Conservation (phyloP, 129 eudicot genomes). For the Ambrosia artemisiifolia region DNA sequence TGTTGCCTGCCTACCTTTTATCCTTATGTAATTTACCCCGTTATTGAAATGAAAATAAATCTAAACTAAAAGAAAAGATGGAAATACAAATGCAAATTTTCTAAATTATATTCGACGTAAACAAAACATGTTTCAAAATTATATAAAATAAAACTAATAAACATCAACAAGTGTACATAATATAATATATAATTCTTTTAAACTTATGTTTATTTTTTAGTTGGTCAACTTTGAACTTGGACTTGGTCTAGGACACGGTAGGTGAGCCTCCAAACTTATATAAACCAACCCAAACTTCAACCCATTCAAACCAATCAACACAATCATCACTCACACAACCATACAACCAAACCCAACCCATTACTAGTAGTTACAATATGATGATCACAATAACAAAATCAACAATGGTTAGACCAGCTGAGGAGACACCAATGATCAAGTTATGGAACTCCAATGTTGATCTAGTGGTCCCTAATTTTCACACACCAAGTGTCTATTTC, state of each 20-base stretch:
- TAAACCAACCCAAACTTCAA: slow-evolving; percentile 7
- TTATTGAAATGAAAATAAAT: no score
- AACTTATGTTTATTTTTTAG: neutral
- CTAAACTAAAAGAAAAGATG: no score
- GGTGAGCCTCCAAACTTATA: slow-evolving; percentile 28
- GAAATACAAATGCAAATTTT: no score
- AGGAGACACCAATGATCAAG: slow-evolving; percentile 39
- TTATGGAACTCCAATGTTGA: slow-evolving; percentile 75
- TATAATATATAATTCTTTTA: neutral
- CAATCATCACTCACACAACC: neutral
- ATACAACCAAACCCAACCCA: neutral
- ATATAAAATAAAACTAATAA: neutral
- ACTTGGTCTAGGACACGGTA: slow-evolving; percentile 11
- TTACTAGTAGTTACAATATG: slow-evolving; percentile 21
- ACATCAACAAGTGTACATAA: neutral
- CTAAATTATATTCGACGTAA: no score
- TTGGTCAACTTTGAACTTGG: slow-evolving; percentile 12
- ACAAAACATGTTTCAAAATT: neutral
- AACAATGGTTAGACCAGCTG: slow-evolving; percentile 57
- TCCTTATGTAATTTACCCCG: no score
- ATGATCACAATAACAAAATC: slow-evolving; percentile 46
- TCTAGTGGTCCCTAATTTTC: slow-evolving; percentile 61
- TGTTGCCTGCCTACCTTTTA: no score
- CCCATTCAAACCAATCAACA: slow-evolving; percentile 20
- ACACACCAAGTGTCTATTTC: slow-evolving; percentile 67